Evolutionary conservation across 805 yeast genomes (phyloP).

Genomic region (Kodamaea jinghongensis): DNA sequence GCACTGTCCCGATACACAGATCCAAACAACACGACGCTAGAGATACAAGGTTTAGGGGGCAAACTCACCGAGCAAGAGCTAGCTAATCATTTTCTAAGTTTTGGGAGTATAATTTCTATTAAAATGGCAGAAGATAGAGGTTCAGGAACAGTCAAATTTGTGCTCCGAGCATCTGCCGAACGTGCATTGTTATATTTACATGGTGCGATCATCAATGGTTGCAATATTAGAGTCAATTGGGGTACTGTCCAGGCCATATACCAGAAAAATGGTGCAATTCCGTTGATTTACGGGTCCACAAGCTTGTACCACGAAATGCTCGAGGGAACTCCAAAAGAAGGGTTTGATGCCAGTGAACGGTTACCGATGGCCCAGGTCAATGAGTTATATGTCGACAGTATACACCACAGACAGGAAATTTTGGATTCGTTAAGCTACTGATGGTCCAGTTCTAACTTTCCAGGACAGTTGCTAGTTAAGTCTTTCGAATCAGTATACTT

Average conservation of each 20-base stretch:
- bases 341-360: constrained; percentile 14
- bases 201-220: constrained; percentile 28
- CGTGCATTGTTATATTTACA: constrained; percentile 33
- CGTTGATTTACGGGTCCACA: constrained; percentile 17
- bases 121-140: constrained; percentile 18
- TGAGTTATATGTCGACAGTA: constrained; percentile 15
- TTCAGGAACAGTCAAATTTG: constrained; percentile 26
- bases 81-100: constrained; percentile 56
- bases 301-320: background rate
- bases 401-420: background rate
- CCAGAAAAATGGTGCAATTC: constrained; percentile 14
- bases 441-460: constrained; percentile 44
- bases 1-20: constrained; percentile 67
- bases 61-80: constrained; percentile 61
- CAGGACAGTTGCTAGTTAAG: constrained; percentile 47
- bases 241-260: constrained; percentile 17
- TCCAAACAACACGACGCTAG: constrained; percentile 75
- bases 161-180: constrained; percentile 35
- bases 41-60: constrained; percentile 63
- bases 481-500: constrained; percentile 36
- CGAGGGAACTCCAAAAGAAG: background rate
- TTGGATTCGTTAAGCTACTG: constrained; percentile 5
- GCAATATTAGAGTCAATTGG: constrained; percentile 31
- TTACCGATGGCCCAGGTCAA: constrained; percentile 18
- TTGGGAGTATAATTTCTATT: constrained; percentile 49